Conservation (phyloP, 2,329 filamentous ascomycete species). For the Alternaria arborescens region DNA sequence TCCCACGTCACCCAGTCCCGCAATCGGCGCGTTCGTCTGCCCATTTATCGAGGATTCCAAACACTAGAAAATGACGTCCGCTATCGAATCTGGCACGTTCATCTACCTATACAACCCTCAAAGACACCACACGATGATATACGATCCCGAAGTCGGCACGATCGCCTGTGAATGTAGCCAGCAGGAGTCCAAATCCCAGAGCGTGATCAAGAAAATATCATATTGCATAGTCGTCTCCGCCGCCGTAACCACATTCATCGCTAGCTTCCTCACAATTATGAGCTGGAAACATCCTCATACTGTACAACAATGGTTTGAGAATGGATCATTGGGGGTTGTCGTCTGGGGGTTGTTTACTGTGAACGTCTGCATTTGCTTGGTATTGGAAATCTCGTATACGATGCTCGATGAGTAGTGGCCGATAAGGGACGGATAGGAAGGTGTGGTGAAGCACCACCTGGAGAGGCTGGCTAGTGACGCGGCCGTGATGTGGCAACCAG, state of each 20-base stretch:
- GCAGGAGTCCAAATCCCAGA: accelerated
- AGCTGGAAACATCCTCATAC: background rate
- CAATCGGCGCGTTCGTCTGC: background rate
- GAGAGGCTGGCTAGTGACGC: too few species aligned
- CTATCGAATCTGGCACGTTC: background rate
- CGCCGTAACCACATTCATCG: background rate
- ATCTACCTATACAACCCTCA: background rate
- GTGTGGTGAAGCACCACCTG: background rate
- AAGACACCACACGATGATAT: background rate
- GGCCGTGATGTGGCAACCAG: too few species aligned
- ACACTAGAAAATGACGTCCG: background rate
- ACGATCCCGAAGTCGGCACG: background rate
- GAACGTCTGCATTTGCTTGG: background rate
- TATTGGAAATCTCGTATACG: background rate
- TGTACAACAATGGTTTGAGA: background rate
- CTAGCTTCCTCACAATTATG: background rate
- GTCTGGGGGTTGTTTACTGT: background rate
- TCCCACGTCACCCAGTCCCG: background rate
- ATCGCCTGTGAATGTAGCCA: background rate
- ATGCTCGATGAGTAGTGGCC: background rate
- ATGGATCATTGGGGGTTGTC: background rate
- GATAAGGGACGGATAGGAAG: background rate
- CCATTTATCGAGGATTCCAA: background rate
- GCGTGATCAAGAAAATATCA: background rate
- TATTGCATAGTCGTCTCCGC: background rate